Base-by-base conservation (phyloP, 2,329 filamentous ascomycete species). In the Colletotrichum destructivum region DNA sequence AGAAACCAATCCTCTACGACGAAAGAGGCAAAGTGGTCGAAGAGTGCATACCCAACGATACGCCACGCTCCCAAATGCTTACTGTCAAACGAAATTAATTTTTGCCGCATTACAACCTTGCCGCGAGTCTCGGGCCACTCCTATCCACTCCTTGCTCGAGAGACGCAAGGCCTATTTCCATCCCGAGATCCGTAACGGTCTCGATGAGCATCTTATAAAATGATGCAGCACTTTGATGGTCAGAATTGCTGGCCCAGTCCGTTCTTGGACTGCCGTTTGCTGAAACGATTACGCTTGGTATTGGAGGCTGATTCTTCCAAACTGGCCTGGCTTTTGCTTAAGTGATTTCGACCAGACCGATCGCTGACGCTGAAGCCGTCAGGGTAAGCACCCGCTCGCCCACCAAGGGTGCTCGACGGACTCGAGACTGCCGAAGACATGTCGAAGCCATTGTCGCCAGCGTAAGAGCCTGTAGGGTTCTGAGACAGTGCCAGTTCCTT, bases 261-360 rank as follows among this genome's bases (percentile, higher is more conserved):
- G 81, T 94, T 98, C 84, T 97, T 97, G 18, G 94, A 97, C 83
- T 98, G 94, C 76, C 96, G 88, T 83, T 96, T 96, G 84, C 95
- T 98, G 82, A 98, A 98, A 60, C 91, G 87, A 75, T 92, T 90
- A 60, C 87, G 85, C 79, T 89, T 91, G 38, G 59, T 69, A 9
- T 60, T 63, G 15, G 84, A 78, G 21, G 82, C 77, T 49, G 84
- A 79, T 65, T 90, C 88, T 40, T 90, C 89, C 31, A 87, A 75
- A 73, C 84, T 88, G 54, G 83, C 85, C 76, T 91, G 90, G 73
- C 85, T 88, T 79, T 91, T 91, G 74, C 84, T 89, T 49, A 91
- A 76, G 75, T 90, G 88, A 73, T 87, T 87, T 66, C 90, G 86
- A 59, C 87, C 85, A 59, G 86, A 82, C 66, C 88, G 84, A 72